Percentiles rank a stretch among this genome's conserved stretches.
These are phyloP conservation scores for Sutorius eximius DNA, from an alignment of 1,284 basidiomycete species.

Conservation along the genomic window DNA sequence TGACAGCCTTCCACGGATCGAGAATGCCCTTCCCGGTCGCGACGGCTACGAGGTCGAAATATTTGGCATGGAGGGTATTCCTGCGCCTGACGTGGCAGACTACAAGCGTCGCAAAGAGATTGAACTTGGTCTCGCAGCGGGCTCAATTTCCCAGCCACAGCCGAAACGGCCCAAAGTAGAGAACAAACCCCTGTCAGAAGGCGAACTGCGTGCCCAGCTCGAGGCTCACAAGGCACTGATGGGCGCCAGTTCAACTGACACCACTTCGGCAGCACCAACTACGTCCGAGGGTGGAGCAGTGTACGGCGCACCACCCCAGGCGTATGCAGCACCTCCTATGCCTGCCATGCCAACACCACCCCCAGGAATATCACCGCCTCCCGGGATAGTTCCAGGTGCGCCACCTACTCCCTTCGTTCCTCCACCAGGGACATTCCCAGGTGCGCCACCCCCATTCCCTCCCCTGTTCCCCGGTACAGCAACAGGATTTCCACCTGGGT, in stretches of 20 bases:
- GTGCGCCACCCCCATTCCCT: constrained; percentile 35
- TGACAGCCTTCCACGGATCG: constrained; percentile 76
- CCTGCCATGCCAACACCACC: constrained; percentile 42
- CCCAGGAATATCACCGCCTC: constrained; percentile 44
- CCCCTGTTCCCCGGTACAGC: constrained; percentile 43
- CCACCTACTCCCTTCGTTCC: constrained; percentile 37
- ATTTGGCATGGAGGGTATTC: constrained; percentile 99
- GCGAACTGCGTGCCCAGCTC: constrained; percentile 83
- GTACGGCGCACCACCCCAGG: constrained; percentile 67
- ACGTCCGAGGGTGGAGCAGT: constrained; percentile 49
- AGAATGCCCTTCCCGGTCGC: constrained; percentile 93
- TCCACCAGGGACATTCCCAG: constrained; percentile 35
- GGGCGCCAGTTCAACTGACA: constrained; percentile 54
- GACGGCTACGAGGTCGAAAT: constrained; percentile 99
- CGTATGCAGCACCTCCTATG: constrained; percentile 59
- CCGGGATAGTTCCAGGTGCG: constrained; percentile 39
- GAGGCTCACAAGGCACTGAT: constrained; percentile 91
- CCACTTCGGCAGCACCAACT: constrained; percentile 36
- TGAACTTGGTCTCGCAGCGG: constrained; percentile 82
- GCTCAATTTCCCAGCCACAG: constrained; percentile 74
- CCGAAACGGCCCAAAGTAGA: constrained; percentile 83
- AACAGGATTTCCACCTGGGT: constrained; percentile 52
- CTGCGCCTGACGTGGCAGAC: constrained; percentile 89
- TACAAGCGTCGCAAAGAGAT: constrained; percentile 94
- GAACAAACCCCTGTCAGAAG: constrained; percentile 78